Evolutionary conservation across 1,284 basidiomycete species (phyloP).

Genomic region (Cutaneotrichosporon daszewskae): DNA sequence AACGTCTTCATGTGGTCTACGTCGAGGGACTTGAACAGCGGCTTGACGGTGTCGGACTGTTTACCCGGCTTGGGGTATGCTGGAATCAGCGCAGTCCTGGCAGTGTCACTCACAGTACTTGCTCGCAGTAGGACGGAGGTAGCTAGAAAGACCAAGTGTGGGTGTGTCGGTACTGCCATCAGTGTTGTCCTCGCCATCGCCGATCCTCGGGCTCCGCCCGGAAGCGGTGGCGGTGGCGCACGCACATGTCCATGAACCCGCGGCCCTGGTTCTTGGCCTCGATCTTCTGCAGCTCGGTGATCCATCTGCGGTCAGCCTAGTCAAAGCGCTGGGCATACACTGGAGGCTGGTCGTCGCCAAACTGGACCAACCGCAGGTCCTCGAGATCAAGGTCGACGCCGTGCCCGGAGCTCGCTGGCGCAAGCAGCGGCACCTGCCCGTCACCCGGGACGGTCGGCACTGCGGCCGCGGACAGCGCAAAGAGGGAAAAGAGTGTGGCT

Average conservation of each 20-base stretch:
- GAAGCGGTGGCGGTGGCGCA: background rate
- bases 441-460: conserved; percentile 4
- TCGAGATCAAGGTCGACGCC: conserved; percentile 59
- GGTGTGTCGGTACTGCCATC: conserved; percentile 65
- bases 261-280: conserved; percentile 59
- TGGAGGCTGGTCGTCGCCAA: conserved; percentile 59
- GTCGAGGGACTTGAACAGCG: conserved; percentile 32
- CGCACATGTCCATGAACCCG: conserved; percentile 79
- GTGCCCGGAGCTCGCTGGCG: background rate
- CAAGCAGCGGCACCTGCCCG: background rate
- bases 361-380: conserved; percentile 66
- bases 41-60: conserved; percentile 31
- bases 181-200: background rate
- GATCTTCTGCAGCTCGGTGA: conserved; percentile 82
- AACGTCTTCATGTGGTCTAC: conserved; percentile 54
- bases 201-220: too few species aligned
- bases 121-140: conserved; percentile 34
- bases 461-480: conserved; percentile 33
- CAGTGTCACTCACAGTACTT: conserved; percentile 36
- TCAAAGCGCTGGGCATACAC: conserved; percentile 19
- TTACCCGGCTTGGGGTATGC: conserved; percentile 42
- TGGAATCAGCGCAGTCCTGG: too few species aligned
- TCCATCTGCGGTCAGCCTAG: conserved; percentile 53
- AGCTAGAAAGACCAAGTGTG: conserved; percentile 46
- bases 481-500: conserved; percentile 27